These are phyloP conservation scores for Vigna reflexopilosa DNA, from an alignment of 306 rosid species.

Conservation along the genomic window DNA sequence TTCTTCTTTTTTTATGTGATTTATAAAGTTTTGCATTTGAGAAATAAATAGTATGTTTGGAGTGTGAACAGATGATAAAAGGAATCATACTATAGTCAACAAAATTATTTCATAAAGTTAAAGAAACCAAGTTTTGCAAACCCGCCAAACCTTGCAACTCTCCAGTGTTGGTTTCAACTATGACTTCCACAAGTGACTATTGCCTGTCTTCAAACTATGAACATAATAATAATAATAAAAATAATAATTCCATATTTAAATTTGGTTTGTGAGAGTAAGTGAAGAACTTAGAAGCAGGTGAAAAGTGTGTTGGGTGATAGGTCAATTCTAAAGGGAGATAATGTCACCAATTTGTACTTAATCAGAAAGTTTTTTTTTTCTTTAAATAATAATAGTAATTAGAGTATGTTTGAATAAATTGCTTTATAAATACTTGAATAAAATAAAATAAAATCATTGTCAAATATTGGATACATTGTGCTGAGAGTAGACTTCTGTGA, in stretches of 20 bases:
- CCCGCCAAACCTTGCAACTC: constrained; percentile 57
- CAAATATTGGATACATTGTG: too few relatives aligned
- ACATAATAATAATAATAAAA: not conserved
- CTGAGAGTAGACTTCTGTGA: too few relatives aligned
- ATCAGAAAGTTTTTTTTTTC: not conserved
- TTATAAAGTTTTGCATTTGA: too few relatives aligned
- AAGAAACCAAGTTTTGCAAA: constrained; percentile 46
- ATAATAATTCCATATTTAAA: not conserved
- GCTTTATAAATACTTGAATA: too few relatives aligned
- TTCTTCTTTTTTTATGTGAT: too few relatives aligned
- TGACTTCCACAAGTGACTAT: not conserved
- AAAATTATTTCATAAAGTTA: constrained; percentile 24
- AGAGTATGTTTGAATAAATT: too few relatives aligned
- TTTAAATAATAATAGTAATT: too few relatives aligned
- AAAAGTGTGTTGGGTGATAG: not conserved
- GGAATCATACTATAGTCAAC: constrained; percentile 54
- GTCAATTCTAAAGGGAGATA: constrained; percentile 34
- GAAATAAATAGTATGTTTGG: not conserved
- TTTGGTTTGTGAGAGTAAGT: not conserved
- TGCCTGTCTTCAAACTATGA: not conserved
- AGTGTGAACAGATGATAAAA: constrained; percentile 51
- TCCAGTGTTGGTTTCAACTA: constrained; percentile 8
- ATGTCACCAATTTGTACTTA: not conserved
- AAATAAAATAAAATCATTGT: too few relatives aligned
- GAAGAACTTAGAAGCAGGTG: constrained; percentile 14